These are phyloP conservation scores for Annulohypoxylon nitens DNA, from an alignment of 495 filamentous ascomycete species.

Conservation along the genomic window DNA sequence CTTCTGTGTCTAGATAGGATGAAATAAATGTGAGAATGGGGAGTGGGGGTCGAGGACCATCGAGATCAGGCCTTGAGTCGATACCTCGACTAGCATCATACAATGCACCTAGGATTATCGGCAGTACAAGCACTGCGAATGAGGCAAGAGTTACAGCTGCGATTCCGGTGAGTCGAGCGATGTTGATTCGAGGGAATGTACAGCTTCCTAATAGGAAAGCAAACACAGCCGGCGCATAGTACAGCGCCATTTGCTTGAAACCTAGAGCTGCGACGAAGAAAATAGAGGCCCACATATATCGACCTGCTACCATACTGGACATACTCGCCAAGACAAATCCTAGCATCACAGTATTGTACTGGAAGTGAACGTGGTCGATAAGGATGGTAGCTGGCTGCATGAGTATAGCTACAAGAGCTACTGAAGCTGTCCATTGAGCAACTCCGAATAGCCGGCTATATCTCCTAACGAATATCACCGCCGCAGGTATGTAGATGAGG, in stretches of 20 bases:
- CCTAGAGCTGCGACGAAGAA: conserved; percentile 95
- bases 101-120: conserved; percentile 74
- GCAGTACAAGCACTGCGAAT: conserved; percentile 80
- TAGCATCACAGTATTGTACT: conserved; percentile 99
- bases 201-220: conserved; percentile 91
- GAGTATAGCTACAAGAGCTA: conserved; percentile 88
- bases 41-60: conserved; percentile 67
- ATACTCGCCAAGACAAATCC: conserved; percentile 87
- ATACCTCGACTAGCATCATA: conserved; percentile 70
- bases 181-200: conserved; percentile 76
- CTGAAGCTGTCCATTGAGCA: conserved; percentile 78
- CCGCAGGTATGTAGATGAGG: conserved; percentile 86
- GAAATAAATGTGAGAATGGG: conserved; percentile 69
- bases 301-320: conserved; percentile 86
- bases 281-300: conserved; percentile 86
- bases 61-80: conserved; percentile 61
- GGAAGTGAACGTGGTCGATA: conserved; percentile 98
- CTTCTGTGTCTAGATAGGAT: conserved; percentile 69
- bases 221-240: conserved; percentile 94
- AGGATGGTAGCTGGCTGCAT: conserved; percentile 94
- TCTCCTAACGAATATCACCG: conserved; percentile 83
- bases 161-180: conserved; percentile 79
- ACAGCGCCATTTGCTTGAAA: conserved; percentile 99
- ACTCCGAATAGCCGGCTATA: conserved; percentile 79
- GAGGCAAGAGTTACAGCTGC: conserved; percentile 76